Evolutionary conservation across 1,139 yeast species (phyloP).

Genomic region (Kurtzmaniella quercitrusa): DNA sequence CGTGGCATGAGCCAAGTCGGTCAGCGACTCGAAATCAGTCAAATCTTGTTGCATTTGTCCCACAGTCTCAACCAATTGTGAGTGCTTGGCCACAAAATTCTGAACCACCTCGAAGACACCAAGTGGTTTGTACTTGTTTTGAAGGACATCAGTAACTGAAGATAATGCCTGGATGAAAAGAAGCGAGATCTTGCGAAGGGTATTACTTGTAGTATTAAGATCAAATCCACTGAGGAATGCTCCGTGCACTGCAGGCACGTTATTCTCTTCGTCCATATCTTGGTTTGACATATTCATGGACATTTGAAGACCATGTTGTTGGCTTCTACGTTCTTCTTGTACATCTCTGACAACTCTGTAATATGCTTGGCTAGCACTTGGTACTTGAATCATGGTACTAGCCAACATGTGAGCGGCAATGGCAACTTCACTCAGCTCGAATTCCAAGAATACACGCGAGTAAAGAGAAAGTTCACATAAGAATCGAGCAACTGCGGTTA

Average conservation of each 20-base stretch:
- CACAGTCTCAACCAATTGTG: constrained; percentile 6
- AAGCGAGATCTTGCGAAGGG: constrained; percentile 41
- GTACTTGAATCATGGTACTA: constrained; percentile 55
- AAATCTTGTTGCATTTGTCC: constrained; percentile 6
- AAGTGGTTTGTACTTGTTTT: constrained; percentile 47
- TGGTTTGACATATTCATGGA: constrained; percentile 5
- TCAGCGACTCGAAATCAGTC: constrained; percentile 2
- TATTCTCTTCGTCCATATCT: constrained; percentile 27
- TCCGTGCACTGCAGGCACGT: constrained; percentile 38
- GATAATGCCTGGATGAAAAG: constrained; percentile 44
- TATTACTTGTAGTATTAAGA: constrained; percentile 29
- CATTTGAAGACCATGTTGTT: constrained; percentile 10
- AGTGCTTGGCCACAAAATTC: constrained; percentile 23
- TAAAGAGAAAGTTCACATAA: constrained; percentile 76
- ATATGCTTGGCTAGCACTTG: constrained; percentile 31
- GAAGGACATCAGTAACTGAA: constrained; percentile 51
- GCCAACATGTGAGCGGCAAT: constrained; percentile 70
- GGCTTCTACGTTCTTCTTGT: constrained; percentile 7
- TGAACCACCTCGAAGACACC: constrained; percentile 40
- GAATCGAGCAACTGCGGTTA: constrained; percentile 57
- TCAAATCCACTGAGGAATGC: constrained; percentile 55
- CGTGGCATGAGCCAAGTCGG: constrained; percentile 6
- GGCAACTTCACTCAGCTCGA: constrained; percentile 62
- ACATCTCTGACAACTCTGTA: constrained; percentile 20
- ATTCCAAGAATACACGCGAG: constrained; percentile 61